Conservation (phyloP, 306 rosid species). For the Cercis canadensis region DNA sequence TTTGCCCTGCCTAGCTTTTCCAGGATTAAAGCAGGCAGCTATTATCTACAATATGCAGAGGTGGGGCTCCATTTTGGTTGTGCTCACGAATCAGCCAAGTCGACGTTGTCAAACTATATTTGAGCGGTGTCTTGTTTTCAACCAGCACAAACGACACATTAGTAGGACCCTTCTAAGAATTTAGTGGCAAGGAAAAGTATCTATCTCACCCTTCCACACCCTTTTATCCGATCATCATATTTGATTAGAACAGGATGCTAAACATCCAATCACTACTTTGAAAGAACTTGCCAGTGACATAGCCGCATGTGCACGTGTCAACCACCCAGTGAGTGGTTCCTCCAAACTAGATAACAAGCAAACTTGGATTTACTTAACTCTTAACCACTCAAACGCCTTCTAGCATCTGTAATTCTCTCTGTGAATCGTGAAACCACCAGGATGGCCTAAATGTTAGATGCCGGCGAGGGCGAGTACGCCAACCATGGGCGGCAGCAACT, state of each 20-base stretch:
- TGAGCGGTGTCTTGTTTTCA: conserved; percentile 23
- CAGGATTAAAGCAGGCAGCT: too few relatives aligned
- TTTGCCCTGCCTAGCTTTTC: neutral
- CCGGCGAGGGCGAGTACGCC: conserved; percentile 47
- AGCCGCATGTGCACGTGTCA: conserved; percentile 47
- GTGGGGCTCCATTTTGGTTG: too few relatives aligned
- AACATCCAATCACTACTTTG: conserved; percentile 30
- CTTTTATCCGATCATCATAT: neutral
- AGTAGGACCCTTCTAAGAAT: conserved; percentile 47
- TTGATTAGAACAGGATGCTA: conserved; percentile 19
- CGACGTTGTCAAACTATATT: conserved; percentile 40
- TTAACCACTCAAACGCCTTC: conserved; percentile 44
- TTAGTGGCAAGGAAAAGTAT: conserved; percentile 34
- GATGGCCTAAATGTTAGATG: conserved; percentile 69
- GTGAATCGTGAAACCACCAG: conserved; percentile 30
- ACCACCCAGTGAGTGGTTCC: conserved; percentile 35
- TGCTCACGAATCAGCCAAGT: conserved; percentile 21
- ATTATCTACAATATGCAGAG: too few relatives aligned
- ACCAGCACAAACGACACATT: conserved; percentile 19
- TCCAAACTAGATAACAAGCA: conserved; percentile 46
- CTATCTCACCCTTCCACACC: neutral
- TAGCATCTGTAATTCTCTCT: conserved; percentile 15
- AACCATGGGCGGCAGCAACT: conserved; percentile 52
- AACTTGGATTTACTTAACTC: conserved; percentile 26
- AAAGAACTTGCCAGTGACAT: conserved; percentile 24